Evolutionary conservation across 2,329 filamentous ascomycete species (phyloP), one percentile per base, ranked within the genome.

Genomic region (Daldinia eschscholtzii): DNA sequence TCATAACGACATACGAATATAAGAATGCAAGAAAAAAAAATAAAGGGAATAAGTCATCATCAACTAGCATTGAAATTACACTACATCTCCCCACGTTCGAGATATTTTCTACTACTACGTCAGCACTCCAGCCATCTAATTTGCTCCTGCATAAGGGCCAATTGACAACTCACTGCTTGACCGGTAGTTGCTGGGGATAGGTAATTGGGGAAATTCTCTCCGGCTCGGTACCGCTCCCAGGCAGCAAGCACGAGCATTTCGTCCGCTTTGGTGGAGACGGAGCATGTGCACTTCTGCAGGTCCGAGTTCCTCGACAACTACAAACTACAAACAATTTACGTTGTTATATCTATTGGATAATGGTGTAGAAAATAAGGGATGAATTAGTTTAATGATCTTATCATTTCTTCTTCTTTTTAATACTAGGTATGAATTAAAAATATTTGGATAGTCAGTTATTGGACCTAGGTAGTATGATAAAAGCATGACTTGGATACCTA

Each of bases 131-230:
- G 63, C 61, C 63, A 61, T 61, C 61, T 60, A 67, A 71, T 71
- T 70, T 71, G 50, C 67, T 70, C 66, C 56, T 72, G 67, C 70
- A 72, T 67, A 59, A 64, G 48, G 42, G 18, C 41, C 33, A 67
- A 61, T 72, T 72, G 70, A 67, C 67, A 72, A 65, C 64, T 67
- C 64, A 70, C 23, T 63, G 53, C 39, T 57, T 48, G 13, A 46
- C n/a, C 41, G 57, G 56, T 56, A 58, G 37, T 55, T 48, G 42
- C 61, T 62, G 58, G 61, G 61, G 61, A 62, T 59, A 61, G 61
- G 60, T 59, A 61, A 65, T 67, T 65, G 62, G 68, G 57, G 63
- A 50, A 7, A 30, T 63, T 61, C 55, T 2, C 64, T 42, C 69
- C 69, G 66, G 66, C 18, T 61, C 37, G 64, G 44, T 61, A 58